Evolutionary conservation across 1,139 yeast species (phyloP).

Genomic region (Protomyces inouyei): DNA sequence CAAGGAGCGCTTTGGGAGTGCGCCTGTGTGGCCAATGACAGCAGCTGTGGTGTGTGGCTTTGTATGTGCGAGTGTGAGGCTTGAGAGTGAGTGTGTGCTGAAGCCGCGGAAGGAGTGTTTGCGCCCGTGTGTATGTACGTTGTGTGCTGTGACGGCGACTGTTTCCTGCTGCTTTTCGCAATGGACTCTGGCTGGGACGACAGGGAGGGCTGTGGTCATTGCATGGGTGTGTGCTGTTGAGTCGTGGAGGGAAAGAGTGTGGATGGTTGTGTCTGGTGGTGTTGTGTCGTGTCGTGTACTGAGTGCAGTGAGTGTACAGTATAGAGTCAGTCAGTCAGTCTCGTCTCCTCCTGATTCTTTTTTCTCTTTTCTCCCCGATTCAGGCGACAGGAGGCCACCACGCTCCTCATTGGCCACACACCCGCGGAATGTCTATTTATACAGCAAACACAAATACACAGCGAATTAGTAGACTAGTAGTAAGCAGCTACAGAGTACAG

Average conservation of each 20-base stretch:
- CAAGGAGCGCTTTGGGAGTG: neutral
- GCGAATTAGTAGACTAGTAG: too few species aligned
- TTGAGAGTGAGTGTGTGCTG: constrained; percentile 14
- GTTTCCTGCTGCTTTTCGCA: neutral
- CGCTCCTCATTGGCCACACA: too few species aligned
- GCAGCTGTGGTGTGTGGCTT: neutral
- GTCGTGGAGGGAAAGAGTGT: too few species aligned
- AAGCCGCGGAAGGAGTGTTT: constrained; percentile 25
- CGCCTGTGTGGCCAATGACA: neutral
- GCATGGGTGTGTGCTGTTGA: neutral
- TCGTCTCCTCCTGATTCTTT: neutral
- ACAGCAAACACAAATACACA: too few species aligned
- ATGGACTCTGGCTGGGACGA: neutral
- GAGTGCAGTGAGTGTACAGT: neutral
- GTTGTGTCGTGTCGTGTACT: too few species aligned
- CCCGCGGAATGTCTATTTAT: too few species aligned
- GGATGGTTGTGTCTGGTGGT: too few species aligned
- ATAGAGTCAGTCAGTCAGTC: neutral
- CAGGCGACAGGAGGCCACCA: too few species aligned
- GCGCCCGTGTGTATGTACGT: constrained; percentile 5
- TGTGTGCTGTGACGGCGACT: neutral
- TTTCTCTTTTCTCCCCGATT: neutral
- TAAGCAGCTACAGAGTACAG: too few species aligned
- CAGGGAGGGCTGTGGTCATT: neutral
- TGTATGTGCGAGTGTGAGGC: neutral